phyloP scores from a whole-genome alignment of 371 early-diverging fungal genomes.

The Batrachochytrium dendrobatidis region DNA sequence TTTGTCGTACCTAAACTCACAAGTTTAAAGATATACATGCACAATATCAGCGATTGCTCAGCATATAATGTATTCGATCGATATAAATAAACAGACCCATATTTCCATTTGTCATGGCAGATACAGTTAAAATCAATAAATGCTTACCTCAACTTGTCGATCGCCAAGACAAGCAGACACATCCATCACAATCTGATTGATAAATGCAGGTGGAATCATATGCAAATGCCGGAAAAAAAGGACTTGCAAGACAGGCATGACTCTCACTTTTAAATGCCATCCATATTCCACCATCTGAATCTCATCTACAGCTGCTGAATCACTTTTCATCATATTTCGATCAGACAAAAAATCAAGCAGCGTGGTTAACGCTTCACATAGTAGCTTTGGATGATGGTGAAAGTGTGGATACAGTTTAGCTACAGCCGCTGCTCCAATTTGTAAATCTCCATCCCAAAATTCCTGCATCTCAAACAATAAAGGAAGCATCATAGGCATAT shows the following conservation, averaged over 20 bases:
- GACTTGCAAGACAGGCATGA: conserved; percentile 69
- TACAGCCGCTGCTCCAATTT: conserved; percentile 47
- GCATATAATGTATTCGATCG: too few relatives aligned
- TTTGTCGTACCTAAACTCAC: conserved; percentile 58
- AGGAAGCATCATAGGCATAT: conserved; percentile 46
- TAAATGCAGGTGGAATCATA: conserved; percentile 42
- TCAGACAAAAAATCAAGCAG: conserved; percentile 42
- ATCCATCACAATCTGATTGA: conserved; percentile 52
- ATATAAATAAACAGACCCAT: too few relatives aligned
- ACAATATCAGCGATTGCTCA: too few relatives aligned
- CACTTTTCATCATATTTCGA: too few relatives aligned
- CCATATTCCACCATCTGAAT: too few relatives aligned
- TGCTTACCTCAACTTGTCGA: conserved; percentile 62
- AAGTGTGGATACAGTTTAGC: conserved; percentile 45
- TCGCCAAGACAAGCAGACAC: conserved; percentile 61
- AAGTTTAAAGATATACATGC: too few relatives aligned
- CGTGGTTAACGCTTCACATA: conserved; percentile 44
- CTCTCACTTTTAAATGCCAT: conserved; percentile 68
- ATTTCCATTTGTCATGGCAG: too few relatives aligned
- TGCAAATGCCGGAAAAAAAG: conserved; percentile 70
- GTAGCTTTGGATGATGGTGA: conserved; percentile 50
- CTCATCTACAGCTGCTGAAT: too few relatives aligned
- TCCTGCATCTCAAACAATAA: conserved; percentile 67
- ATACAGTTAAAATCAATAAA: too few relatives aligned
- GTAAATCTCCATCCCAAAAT: conserved; percentile 69